Percentiles rank a stretch among this genome's conserved stretches.
phyloP scores from a whole-genome alignment of 2,329 filamentous ascomycete species.

The Daldinia eschscholtzii region DNA sequence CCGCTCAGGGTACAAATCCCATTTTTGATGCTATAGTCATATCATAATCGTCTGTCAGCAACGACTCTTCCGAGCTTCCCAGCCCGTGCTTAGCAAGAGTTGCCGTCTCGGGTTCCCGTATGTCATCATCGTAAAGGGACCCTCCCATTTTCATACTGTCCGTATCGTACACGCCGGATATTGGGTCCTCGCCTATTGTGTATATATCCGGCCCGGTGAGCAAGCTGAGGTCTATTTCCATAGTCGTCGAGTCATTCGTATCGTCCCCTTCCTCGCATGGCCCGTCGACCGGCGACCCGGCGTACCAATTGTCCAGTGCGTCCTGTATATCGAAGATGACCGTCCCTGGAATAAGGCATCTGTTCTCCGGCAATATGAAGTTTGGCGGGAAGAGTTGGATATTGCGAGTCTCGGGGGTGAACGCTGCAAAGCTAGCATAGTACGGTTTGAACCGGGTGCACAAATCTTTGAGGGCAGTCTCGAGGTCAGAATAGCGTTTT shows the following conservation, averaged over 20 bases:
- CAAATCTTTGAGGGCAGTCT: conserved; percentile 42
- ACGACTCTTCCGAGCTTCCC: conserved; percentile 18
- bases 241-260: neutral
- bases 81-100: neutral
- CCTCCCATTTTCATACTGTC: neutral
- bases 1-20: conserved; percentile 31
- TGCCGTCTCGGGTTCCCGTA: conserved; percentile 1
- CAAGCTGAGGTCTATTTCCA: neutral
- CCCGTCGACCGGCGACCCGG: conserved; percentile 1
- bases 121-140: neutral
- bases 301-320: conserved; percentile 36
- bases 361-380: conserved; percentile 15
- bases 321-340: conserved; percentile 39
- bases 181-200: neutral
- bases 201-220: neutral
- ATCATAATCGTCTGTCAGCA: conserved; percentile 33
- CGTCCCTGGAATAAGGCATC: conserved; percentile 27
- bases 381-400: conserved; percentile 40
- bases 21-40: conserved; percentile 40
- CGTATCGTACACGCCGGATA: neutral
- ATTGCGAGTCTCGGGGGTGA: conserved; percentile 25
- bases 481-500: conserved; percentile 40
- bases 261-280: conserved; percentile 1
- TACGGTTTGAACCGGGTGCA: conserved; percentile 39
- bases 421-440: conserved; percentile 45